Evolutionary conservation across 2,329 filamentous ascomycete genomes (phyloP).

Genomic region (Pseudocercospora fuligena): DNA sequence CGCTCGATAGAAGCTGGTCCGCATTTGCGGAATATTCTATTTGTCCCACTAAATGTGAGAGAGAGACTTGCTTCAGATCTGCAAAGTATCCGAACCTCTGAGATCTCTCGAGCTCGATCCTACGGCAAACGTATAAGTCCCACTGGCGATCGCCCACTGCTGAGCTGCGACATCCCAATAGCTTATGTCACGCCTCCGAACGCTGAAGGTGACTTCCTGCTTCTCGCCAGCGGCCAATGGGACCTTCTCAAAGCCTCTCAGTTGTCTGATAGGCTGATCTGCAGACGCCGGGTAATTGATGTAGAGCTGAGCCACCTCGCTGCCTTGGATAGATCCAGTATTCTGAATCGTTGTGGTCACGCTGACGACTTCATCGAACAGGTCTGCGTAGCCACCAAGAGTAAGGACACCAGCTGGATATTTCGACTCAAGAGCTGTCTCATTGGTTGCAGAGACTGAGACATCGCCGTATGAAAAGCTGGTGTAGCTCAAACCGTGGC

Average conservation of each 20-base stretch:
- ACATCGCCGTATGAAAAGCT: constrained; percentile 42
- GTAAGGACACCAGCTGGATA: constrained; percentile 57
- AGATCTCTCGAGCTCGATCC: constrained; percentile 24
- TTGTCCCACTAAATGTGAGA: not conserved
- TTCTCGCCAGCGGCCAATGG: constrained; percentile 29
- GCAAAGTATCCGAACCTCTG: constrained; percentile 2
- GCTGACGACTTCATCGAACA: constrained; percentile 66
- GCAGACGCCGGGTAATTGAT: constrained; percentile 39
- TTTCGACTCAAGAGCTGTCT: constrained; percentile 18
- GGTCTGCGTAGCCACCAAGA: constrained; percentile 55
- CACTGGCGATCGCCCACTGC: constrained; percentile 52
- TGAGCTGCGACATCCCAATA: constrained; percentile 32
- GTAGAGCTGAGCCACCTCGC: constrained; percentile 63
- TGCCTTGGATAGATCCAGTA: constrained; percentile 58
- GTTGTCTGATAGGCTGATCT: constrained; percentile 57
- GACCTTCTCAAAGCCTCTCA: constrained; percentile 48
- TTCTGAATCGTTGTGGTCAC: constrained; percentile 67
- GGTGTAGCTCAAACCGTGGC: constrained; percentile 37
- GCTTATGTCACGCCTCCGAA: constrained; percentile 32
- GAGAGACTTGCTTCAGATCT: not conserved
- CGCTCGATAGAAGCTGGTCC: not conserved
- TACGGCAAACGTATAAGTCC: constrained; percentile 19
- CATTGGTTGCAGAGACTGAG: constrained; percentile 14
- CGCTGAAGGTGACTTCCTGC: constrained; percentile 24
- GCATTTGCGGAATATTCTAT: not conserved